These are phyloP conservation scores for Daldinia eschscholtzii DNA, from an alignment of 2,329 filamentous ascomycete species.

Conservation along the genomic window DNA sequence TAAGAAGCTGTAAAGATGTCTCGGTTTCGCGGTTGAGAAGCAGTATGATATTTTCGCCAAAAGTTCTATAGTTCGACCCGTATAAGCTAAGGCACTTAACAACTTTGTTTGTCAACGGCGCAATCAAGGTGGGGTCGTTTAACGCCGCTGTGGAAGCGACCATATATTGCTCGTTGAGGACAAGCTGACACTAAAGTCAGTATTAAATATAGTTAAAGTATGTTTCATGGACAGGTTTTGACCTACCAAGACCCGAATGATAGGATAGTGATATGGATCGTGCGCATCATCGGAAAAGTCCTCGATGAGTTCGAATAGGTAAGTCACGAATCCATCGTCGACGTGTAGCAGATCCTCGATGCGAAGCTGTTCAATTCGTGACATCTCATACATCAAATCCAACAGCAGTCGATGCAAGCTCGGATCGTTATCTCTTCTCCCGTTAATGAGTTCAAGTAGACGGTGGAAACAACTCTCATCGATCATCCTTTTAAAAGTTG, in stretches of 20 bases:
- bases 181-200: constrained; percentile 69
- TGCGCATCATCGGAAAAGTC: constrained; percentile 85
- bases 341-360: constrained; percentile 81
- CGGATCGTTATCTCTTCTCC: constrained; percentile 72
- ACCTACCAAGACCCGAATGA: constrained; percentile 90
- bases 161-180: constrained; percentile 99
- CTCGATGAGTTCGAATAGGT: constrained; percentile 90
- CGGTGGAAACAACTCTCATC: constrained; percentile 85
- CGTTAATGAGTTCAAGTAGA: constrained; percentile 83
- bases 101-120: constrained; percentile 86
- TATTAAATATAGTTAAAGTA: background rate
- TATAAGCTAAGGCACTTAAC: constrained; percentile 89
- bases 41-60: constrained; percentile 97
- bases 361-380: constrained; percentile 85
- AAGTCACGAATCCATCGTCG: constrained; percentile 83
- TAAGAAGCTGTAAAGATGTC: constrained; percentile 93
- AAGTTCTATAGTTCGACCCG: constrained; percentile 87
- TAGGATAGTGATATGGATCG: constrained; percentile 95
- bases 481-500: constrained; percentile 88
- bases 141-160: constrained; percentile 72
- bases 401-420: constrained; percentile 84
- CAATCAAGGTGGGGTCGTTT: constrained; percentile 56
- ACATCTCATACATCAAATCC: constrained; percentile 96
- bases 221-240: background rate
- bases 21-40: constrained; percentile 95